Evolutionary conservation across 2,329 filamentous ascomycete species (phyloP).

Genomic region (Alternaria hordeiaustralica): DNA sequence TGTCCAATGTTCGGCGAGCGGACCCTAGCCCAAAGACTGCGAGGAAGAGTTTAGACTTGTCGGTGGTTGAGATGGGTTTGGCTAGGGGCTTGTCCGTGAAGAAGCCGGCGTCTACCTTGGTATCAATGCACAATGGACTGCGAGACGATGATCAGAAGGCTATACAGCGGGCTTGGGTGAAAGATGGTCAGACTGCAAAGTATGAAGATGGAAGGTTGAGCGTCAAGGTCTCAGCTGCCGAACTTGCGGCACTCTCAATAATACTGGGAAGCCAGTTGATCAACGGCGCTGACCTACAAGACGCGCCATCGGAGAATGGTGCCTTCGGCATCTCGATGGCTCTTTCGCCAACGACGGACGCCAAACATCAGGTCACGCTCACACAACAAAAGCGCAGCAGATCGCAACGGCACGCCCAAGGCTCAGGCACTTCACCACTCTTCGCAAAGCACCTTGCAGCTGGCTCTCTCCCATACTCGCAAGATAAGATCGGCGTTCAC

Average conservation of each 20-base stretch:
- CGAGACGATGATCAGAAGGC: slow-evolving; percentile 5
- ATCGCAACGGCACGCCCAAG: slow-evolving; percentile 28
- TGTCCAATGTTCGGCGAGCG: slow-evolving; percentile 18
- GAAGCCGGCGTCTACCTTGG: slow-evolving; percentile 15
- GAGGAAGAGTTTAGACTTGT: slow-evolving; percentile 28
- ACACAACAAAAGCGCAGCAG: slow-evolving; percentile 30
- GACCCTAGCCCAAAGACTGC: slow-evolving; percentile 15
- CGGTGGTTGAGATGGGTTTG: slow-evolving; percentile 21
- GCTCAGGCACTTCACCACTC: slow-evolving; percentile 37
- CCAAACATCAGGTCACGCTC: slow-evolving; percentile 30
- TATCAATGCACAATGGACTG: slow-evolving; percentile 20
- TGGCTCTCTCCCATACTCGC: slow-evolving; percentile 37
- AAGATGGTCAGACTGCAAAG: slow-evolving; percentile 31
- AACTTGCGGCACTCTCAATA: slow-evolving; percentile 38
- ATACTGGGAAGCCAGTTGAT: slow-evolving; percentile 33
- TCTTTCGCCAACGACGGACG: slow-evolving; percentile 11
- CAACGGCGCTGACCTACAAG: slow-evolving; percentile 1
- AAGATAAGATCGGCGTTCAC: slow-evolving; percentile 23
- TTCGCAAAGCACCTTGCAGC: slow-evolving; percentile 43
- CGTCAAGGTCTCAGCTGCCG: slow-evolving; percentile 27
- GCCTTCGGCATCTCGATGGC: slow-evolving; percentile 38
- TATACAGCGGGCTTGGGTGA: slow-evolving; percentile 29
- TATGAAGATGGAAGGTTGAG: slow-evolving; percentile 18
- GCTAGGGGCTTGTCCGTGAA: slow-evolving; percentile 26
- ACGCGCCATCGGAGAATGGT: slow-evolving; percentile 17